Evolutionary conservation across 163 green algal species (phyloP).

Genomic region (Chlorella variabilis): DNA sequence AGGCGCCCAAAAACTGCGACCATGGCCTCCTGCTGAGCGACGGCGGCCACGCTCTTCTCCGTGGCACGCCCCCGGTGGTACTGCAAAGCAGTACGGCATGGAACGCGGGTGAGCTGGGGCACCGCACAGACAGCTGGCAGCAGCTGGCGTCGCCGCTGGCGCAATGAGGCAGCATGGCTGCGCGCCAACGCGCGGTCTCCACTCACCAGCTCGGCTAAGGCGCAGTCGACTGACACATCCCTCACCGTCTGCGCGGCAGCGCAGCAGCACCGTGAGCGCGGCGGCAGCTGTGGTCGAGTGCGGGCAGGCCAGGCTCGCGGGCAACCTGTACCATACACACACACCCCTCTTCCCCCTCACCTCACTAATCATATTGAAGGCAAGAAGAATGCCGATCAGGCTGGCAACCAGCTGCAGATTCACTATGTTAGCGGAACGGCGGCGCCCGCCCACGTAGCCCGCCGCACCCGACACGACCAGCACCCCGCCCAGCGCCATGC

Average conservation of each 20-base stretch:
- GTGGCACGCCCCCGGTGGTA: conserved; percentile 23
- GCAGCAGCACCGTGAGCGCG: background rate
- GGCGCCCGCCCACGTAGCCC: conserved; percentile 40
- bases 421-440: conserved; percentile 14
- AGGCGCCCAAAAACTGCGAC: conserved; percentile 37
- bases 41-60: conserved; percentile 7
- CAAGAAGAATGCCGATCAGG: conserved; percentile 50
- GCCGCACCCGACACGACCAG: conserved; percentile 32
- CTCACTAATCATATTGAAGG: conserved; percentile 50
- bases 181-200: no score
- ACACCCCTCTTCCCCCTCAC: background rate
- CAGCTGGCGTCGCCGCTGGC: no score
- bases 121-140: no score
- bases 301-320: no score
- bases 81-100: no score
- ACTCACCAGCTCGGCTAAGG: conserved; percentile 43
- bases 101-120: background rate
- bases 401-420: conserved; percentile 51
- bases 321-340: background rate
- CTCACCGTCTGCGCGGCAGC: background rate
- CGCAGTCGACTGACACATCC: conserved; percentile 46
- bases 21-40: conserved; percentile 38
- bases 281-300: background rate
- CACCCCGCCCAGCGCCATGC: conserved; percentile 37
- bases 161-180: no score